These are phyloP conservation scores for Xanthoconium purpureum DNA, from an alignment of 768 basidiomycete genomes.

Conservation along the genomic window DNA sequence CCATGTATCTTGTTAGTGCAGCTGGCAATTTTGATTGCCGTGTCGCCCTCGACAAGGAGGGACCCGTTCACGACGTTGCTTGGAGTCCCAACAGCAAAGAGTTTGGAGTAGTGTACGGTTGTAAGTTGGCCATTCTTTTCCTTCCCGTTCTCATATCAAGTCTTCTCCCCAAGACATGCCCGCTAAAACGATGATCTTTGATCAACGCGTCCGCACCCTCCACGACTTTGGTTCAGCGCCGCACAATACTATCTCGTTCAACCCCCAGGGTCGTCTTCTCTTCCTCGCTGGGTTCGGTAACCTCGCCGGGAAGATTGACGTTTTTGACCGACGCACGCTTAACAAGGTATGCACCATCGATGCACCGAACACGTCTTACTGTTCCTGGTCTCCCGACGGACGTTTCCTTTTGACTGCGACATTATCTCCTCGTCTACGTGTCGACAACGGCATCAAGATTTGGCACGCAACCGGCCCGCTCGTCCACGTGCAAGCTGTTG, in stretches of 20 bases:
- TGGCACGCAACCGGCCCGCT: slow-evolving; percentile 91
- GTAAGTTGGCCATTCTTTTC: slow-evolving; percentile 47
- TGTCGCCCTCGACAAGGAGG: slow-evolving; percentile 89
- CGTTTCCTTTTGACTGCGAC: slow-evolving; percentile 92
- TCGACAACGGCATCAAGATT: slow-evolving; percentile 96
- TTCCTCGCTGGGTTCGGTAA: slow-evolving; percentile 96
- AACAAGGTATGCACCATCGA: slow-evolving; percentile 76
- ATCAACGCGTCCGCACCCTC: slow-evolving; percentile 80
- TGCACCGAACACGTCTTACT: slow-evolving; percentile 90
- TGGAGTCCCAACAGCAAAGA: slow-evolving; percentile 98
- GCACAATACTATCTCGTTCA: slow-evolving; percentile 91
- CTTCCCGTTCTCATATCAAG: neutral
- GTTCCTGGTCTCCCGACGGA: slow-evolving; percentile 95
- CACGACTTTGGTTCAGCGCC: slow-evolving; percentile 91
- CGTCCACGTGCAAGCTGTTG: slow-evolving; percentile 75
- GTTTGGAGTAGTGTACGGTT: slow-evolving; percentile 95
- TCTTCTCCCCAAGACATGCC: slow-evolving; percentile 77
- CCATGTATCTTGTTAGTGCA: slow-evolving; percentile 87
- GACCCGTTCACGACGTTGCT: slow-evolving; percentile 92
- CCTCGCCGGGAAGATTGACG: slow-evolving; percentile 88
- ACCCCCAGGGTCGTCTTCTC: slow-evolving; percentile 87
- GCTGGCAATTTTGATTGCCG: slow-evolving; percentile 93
- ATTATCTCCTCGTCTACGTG: slow-evolving; percentile 89
- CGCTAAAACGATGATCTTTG: slow-evolving; percentile 88
- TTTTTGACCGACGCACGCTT: slow-evolving; percentile 86